Conservation (phyloP, 345 rosid genomes). For the Acer saccharum region DNA sequence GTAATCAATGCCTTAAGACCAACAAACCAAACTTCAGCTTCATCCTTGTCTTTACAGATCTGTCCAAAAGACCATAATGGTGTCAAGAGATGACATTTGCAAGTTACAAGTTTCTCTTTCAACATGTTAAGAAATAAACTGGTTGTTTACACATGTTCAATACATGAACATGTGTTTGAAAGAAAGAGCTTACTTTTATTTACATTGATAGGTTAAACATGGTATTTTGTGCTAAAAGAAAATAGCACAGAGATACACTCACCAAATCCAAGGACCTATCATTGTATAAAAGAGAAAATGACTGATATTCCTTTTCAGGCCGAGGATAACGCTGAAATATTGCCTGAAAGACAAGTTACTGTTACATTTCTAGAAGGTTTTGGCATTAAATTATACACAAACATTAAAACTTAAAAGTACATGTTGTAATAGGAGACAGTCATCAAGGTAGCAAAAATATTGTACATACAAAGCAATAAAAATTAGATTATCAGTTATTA, state of each 20-base stretch:
- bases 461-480: background rate
- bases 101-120: conserved; percentile 8
- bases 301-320: conserved; percentile 97
- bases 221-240: conserved; percentile 1
- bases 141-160: background rate
- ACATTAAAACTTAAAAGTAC: background rate
- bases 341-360: conserved; percentile 60
- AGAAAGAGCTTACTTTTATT: background rate
- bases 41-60: conserved; percentile 98
- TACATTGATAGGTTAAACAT: background rate
- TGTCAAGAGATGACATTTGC: conserved; percentile 14
- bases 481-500: background rate
- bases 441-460: background rate
- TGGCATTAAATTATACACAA: conserved; percentile 3
- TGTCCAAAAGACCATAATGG: conserved; percentile 31
- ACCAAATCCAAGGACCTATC: conserved; percentile 93
- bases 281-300: conserved; percentile 83
- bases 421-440: background rate
- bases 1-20: conserved; percentile 75
- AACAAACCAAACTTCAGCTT: conserved; percentile 93
- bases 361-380: background rate
- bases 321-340: conserved; percentile 91
- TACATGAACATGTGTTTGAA: background rate
- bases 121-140: background rate
- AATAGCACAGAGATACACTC: conserved; percentile 28